phyloP scores from a whole-genome alignment of 805 yeast genomes.

The Phaffomyces opuntiae region DNA sequence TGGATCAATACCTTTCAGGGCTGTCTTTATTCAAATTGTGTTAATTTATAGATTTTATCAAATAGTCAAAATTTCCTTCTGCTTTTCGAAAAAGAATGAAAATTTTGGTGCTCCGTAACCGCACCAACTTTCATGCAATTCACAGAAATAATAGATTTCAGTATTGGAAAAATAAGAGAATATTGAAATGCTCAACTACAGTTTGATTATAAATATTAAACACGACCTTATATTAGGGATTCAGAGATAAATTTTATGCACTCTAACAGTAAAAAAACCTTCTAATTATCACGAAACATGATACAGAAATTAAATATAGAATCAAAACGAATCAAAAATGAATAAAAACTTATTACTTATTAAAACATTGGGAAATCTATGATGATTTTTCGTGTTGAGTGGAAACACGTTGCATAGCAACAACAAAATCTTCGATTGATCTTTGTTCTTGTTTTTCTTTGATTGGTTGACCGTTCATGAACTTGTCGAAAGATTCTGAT shows the following conservation, averaged over 20 bases:
- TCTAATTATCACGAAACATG: slow-evolving; percentile 1
- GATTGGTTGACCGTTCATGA: slow-evolving; percentile 74
- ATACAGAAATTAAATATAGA: slow-evolving; percentile 4
- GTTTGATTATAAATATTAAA: not conserved
- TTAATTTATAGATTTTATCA: too few relatives aligned
- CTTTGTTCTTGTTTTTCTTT: slow-evolving; percentile 52
- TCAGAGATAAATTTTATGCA: slow-evolving; percentile 5
- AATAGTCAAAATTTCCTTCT: too few relatives aligned
- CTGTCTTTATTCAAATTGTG: too few relatives aligned
- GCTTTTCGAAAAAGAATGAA: too few relatives aligned
- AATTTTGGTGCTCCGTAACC: not conserved
- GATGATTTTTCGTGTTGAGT: slow-evolving; percentile 82
- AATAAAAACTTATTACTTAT: slow-evolving; percentile 2
- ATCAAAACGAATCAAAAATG: slow-evolving; percentile 1
- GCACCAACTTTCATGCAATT: not conserved
- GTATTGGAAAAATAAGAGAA: too few relatives aligned
- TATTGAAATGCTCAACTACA: not conserved
- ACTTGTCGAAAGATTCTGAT: slow-evolving; percentile 72
- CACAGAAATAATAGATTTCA: too few relatives aligned
- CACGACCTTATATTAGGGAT: slow-evolving; percentile 5
- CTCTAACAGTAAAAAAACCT: slow-evolving; percentile 4
- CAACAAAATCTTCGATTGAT: slow-evolving; percentile 77
- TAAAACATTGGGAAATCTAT: slow-evolving; percentile 25
- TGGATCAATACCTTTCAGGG: too few relatives aligned
- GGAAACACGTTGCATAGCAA: slow-evolving; percentile 83